phyloP scores from a whole-genome alignment of 2,329 filamentous ascomycete genomes.

The Xylaria sp. region DNA sequence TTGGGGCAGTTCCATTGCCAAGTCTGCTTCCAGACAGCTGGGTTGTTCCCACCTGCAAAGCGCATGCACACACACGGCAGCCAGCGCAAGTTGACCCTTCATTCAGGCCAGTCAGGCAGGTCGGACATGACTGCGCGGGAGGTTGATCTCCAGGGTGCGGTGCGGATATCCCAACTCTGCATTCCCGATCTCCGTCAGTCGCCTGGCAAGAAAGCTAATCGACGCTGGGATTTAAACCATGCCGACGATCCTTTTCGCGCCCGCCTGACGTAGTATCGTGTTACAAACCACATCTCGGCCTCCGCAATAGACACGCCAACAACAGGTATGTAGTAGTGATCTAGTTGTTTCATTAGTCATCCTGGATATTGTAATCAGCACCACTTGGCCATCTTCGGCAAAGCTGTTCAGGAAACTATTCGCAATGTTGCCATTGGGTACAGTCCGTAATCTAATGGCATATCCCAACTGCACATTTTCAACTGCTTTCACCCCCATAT shows the following conservation, averaged over 20 bases:
- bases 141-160: conserved; percentile 10
- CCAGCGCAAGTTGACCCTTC: conserved; percentile 9
- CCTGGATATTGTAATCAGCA: no score
- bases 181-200: conserved; percentile 20
- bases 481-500: background rate
- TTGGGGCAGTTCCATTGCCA: conserved; percentile 33
- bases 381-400: no score
- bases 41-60: conserved; percentile 26
- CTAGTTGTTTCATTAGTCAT: background rate
- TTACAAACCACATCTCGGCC: background rate
- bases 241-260: conserved; percentile 13
- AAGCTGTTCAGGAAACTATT: background rate
- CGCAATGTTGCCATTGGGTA: background rate
- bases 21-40: conserved; percentile 30
- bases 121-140: conserved; percentile 16
- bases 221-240: conserved; percentile 23
- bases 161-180: background rate
- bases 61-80: conserved; percentile 19
- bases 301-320: background rate
- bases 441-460: background rate
- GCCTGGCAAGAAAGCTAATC: conserved; percentile 17
- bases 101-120: conserved; percentile 20
- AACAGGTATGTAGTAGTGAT: background rate
- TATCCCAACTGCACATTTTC: background rate
- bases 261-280: background rate